Evolutionary conservation across 1,284 basidiomycete species (phyloP), one percentile per base, ranked within the genome.

Genomic region (Leccinum subrobustum): DNA sequence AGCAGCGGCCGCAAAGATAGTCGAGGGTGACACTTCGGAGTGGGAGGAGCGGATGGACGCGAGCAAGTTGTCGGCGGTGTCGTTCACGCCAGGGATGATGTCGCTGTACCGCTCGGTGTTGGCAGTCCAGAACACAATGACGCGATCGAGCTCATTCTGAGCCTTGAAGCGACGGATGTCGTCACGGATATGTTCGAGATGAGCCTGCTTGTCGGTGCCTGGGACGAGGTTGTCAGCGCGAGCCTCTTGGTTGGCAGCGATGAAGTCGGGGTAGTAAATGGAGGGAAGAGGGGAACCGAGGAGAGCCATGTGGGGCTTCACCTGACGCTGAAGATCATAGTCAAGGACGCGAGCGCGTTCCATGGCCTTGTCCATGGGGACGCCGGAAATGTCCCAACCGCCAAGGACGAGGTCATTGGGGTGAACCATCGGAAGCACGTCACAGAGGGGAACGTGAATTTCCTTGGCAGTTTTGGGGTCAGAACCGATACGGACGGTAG

Each of bases 51-150:
- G 86, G 81, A 99, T 93, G 6, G 95, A 80, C 54, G 82, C 80
- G 67, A 99, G 87, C 56, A 99, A 78, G 75, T 92, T 91, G 69
- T 93, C 91, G 14, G 95, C 92, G 14, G 95, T 96, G 78, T 99
- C 96, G 77, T 99, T 98, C 68, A 98, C 87, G 56, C 96, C 96
- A 14, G 92, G 83, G 72, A 98, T 88, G 77, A 99, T 89, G 67
- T 95, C 93, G 71, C 92, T 91, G 86, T 96, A 99, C 64, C 96
- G 91, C 83, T 99, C 96, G 42, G 96, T 99, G 82, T 99, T 98
- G 74, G 96, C 96, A 33, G 95, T 97, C 95, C 95, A 98, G 81
- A 97, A 96, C 61, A 97, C 90, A 66, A 98, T 79, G 65, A 94
- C 85, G 62, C 89, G 89, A 76, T 97, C 96, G 58, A 98, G 87